These are phyloP conservation scores for Fusarium sp. DNA, from an alignment of 2,329 filamentous ascomycete genomes.

Conservation along the genomic window DNA sequence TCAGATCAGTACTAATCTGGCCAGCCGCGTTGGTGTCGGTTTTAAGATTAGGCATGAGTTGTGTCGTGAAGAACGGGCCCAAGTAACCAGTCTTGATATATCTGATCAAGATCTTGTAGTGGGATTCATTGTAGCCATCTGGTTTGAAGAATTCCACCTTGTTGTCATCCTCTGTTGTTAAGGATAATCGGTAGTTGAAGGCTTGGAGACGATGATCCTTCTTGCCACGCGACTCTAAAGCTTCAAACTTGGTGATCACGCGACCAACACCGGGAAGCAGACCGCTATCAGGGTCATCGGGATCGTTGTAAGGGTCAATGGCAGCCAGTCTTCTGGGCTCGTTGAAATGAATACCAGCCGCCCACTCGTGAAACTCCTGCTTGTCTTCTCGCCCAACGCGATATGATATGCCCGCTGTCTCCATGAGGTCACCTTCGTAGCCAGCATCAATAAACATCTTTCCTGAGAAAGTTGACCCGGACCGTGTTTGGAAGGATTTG, in stretches of 20 bases:
- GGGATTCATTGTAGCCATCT: slow-evolving; percentile 9
- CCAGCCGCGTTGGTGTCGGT: slow-evolving; percentile 26
- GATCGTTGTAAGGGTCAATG: slow-evolving; percentile 8
- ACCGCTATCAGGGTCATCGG: slow-evolving; percentile 9
- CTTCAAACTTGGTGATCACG: not conserved
- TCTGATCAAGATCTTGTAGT: slow-evolving; percentile 24
- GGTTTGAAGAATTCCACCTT: slow-evolving; percentile 25
- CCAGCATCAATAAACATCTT: slow-evolving; percentile 35
- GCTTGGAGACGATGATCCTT: slow-evolving; percentile 29
- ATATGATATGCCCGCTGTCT: slow-evolving; percentile 25
- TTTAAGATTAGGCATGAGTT: slow-evolving; percentile 30
- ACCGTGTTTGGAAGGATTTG: slow-evolving; percentile 15
- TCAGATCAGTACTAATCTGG: slow-evolving; percentile 28
- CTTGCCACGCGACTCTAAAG: not conserved
- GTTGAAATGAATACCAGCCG: slow-evolving; percentile 20
- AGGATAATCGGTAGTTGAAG: slow-evolving; percentile 22
- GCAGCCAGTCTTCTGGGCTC: not conserved
- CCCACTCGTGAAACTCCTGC: slow-evolving; percentile 20
- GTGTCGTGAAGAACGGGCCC: slow-evolving; percentile 10
- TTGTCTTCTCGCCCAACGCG: slow-evolving; percentile 25
- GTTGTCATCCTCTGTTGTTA: slow-evolving; percentile 12
- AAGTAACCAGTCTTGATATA: slow-evolving; percentile 20
- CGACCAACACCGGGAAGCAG: slow-evolving; percentile 13
- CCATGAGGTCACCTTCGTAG: slow-evolving; percentile 35
- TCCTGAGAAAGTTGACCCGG: slow-evolving; percentile 7